Base-by-base conservation (phyloP, 306 rosid genomes). In the Castanea sativa region DNA sequence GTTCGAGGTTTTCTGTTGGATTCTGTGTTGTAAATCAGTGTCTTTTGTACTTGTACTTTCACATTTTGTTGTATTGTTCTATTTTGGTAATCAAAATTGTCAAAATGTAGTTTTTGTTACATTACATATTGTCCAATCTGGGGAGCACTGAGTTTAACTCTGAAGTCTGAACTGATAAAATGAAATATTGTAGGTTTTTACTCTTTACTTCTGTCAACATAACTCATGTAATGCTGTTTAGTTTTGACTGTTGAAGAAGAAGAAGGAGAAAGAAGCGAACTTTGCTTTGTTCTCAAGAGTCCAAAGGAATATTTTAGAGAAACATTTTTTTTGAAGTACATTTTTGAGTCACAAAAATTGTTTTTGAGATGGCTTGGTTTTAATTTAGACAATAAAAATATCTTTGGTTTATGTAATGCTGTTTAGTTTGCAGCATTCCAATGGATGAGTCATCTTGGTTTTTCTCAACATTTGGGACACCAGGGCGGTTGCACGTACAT, bases 11-110 rank as follows among this genome's bases (percentile, higher is more conserved):
- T 76, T 80, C 73, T 73, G 71, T 71, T 76, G 83, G 75, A 77
- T 70, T 76, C 57, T 87, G 85, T 78, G 83, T 23, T 92, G 99
- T 95, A 92, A 86, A 90, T 86, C 88, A 61, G 77, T 84, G 85
- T 85, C 76, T 74, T 23, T 27, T 23, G n/a, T 61, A 20, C 76
- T 85, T 86, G 88, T 81, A 58, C 83, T 79, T 76, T 82, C 79
- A 76, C 87, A 83, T 85, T 88, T 81, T 85, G 79, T 80, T 93
- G 74, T 86, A 61, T 78, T 75, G 76, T 69, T 85, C 92, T 89
- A 89, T 79, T 85, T 74, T 85, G 93, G 78, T 60, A 35, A 82
- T 82, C 67, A 81, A 38, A 38, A 81, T 84, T 72, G 60, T 73
- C 81, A 82, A 73, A 82, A 78, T 83, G 74, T 76, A 79, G 89